Base-by-base conservation (phyloP, 2,329 filamentous ascomycete genomes). In the Rutstroemia sp. region DNA sequence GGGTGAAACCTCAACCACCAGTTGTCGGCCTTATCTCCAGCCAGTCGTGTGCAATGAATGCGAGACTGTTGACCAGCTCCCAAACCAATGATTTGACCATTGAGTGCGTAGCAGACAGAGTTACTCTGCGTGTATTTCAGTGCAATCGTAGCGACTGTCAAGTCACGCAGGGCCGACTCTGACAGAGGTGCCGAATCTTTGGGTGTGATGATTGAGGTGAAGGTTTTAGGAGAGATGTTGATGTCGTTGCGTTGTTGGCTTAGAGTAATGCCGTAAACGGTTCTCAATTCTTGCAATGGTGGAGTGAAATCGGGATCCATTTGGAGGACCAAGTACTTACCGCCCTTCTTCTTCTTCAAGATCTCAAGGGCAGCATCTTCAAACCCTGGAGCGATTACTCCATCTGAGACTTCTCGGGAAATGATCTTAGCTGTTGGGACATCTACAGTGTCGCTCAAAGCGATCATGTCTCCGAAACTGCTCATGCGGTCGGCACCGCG, bases 1-100 rank as follows among this genome's bases (percentile, higher is more conserved):
- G 90, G 86, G 78, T 96, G 89, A 84, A 97, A 97, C 68, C 94
- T 88, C 80, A 99, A 88, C 94, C 92, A 99, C 92, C 92, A 97
- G 80, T 95, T 96, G 75, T 99, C 94, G 49, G 92, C 90, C 80
- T 99, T 99, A 79, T 97, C 92, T 59, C 94, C 94, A 10, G 94
- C 94, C 52, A 99, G 83, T 63, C 94, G 87, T 44, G 94, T 99
- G 83, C 94, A 99, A 81, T 99, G 94, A 66, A 99, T 99, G 65
- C 94, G 88, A 60, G 90, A 95, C 77, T 99, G 94, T 75, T 99
- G 94, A 59, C 94, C 94, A 55, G 94, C 94, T 63, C 94, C 94
- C 56, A 99, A 85, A 63, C 94, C 94, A 66, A 99, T 81, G 67
- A 97, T 82, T 75, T 97, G 94, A 49, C 94, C 94, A 68, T 95